Percentiles rank a stretch among this genome's conserved stretches.
These are phyloP conservation scores for Capronia americana DNA, from an alignment of 2,329 filamentous ascomycete genomes.

Conservation along the genomic window DNA sequence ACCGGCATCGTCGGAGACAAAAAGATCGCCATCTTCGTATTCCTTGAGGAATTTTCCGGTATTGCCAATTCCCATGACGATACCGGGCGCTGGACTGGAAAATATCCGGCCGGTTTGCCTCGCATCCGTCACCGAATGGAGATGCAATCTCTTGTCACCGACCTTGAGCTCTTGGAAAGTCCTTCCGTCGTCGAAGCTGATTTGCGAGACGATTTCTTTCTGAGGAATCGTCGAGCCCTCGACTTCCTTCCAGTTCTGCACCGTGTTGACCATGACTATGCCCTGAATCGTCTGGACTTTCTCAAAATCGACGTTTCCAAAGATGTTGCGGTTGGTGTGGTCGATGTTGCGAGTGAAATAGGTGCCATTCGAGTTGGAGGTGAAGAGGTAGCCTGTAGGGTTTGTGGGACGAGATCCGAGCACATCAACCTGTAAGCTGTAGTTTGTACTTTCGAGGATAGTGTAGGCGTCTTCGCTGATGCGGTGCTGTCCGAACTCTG, in stretches of 20 bases:
- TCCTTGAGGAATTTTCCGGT: slow-evolving; percentile 74
- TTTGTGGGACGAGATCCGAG: slow-evolving; percentile 70
- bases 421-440: slow-evolving; percentile 96
- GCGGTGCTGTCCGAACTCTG: slow-evolving; percentile 85
- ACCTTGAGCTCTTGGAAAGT: slow-evolving; percentile 77
- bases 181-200: slow-evolving; percentile 94
- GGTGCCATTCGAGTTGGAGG: slow-evolving; percentile 96
- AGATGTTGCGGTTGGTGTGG: slow-evolving; percentile 82
- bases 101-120: slow-evolving; percentile 85
- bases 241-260: slow-evolving; percentile 83
- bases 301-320: slow-evolving; percentile 89
- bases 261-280: slow-evolving; percentile 86
- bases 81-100: slow-evolving; percentile 88
- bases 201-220: slow-evolving; percentile 73
- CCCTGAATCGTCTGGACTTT: slow-evolving; percentile 91
- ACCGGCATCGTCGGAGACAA: slow-evolving; percentile 89
- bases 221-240: slow-evolving; percentile 62
- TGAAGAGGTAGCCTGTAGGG: slow-evolving; percentile 87
- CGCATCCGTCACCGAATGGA: slow-evolving; percentile 89
- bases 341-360: slow-evolving; percentile 93
- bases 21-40: slow-evolving; percentile 78
- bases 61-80: slow-evolving; percentile 95
- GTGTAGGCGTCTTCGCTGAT: slow-evolving; percentile 87
- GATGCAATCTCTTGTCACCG: slow-evolving; percentile 73
- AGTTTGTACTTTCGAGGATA: slow-evolving; percentile 92